A percentile compares a stretch with the other conserved stretches of the same genome.
These are phyloP conservation scores for Fusarium verticillioides DNA, from an alignment of 2,329 filamentous ascomycete species.

Conservation along the genomic window DNA sequence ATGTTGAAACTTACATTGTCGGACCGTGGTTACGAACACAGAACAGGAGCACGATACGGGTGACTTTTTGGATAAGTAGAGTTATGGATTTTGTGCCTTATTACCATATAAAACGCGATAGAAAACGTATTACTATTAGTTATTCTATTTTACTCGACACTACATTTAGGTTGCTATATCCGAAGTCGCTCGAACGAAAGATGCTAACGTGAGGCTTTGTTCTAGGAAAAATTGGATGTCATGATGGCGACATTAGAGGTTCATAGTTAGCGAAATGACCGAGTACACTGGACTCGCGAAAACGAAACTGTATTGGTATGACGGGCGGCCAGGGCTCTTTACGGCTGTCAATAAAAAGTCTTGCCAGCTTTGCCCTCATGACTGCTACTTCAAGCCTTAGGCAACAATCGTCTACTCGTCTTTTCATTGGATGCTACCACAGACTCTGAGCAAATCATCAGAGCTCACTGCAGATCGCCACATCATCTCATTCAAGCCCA, in stretches of 20 bases:
- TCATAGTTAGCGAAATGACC: neutral
- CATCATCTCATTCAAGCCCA: constrained; percentile 9
- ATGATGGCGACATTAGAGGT: neutral
- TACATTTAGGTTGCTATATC: neutral
- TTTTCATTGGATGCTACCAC: constrained; percentile 20
- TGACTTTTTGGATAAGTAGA: too few species aligned
- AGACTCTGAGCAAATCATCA: constrained; percentile 12
- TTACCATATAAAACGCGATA: neutral
- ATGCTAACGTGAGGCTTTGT: neutral
- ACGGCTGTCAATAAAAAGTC: neutral
- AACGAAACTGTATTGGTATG: neutral
- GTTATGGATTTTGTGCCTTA: neutral
- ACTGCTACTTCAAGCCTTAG: constrained; percentile 13
- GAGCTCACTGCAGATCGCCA: constrained; percentile 18
- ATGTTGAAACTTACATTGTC: neutral
- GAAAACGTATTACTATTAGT: neutral
- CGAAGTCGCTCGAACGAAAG: neutral
- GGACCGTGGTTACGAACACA: neutral
- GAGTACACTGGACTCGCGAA: neutral
- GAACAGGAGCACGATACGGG: too few species aligned
- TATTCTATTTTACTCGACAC: neutral
- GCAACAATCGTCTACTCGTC: constrained; percentile 14
- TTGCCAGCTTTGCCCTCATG: neutral
- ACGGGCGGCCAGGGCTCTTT: neutral
- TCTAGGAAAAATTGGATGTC: neutral